These are phyloP conservation scores for Apophysomyces sp. DNA, from an alignment of 371 early-diverging fungal species.

Conservation along the genomic window DNA sequence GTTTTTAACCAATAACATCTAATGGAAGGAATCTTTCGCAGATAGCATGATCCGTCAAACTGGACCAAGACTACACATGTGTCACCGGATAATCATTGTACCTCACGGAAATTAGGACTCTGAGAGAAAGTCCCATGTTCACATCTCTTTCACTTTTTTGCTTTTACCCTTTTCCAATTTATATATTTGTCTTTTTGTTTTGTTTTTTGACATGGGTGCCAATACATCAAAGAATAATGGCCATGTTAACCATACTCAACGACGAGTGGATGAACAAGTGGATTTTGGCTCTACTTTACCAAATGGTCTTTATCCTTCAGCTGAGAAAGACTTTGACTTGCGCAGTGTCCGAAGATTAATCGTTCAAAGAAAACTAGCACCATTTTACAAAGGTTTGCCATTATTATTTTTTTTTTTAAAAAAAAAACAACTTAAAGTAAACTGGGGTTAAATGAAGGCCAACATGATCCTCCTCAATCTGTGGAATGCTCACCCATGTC, in stretches of 20 bases:
- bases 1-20: too few species aligned
- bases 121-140: too few species aligned
- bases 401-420: neutral
- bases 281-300: slow-evolving; percentile 63
- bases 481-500: slow-evolving; percentile 23
- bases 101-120: too few species aligned
- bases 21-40: too few species aligned
- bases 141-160: too few species aligned
- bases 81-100: too few species aligned
- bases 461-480: slow-evolving; percentile 41
- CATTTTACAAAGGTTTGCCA: slow-evolving; percentile 1
- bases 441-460: slow-evolving; percentile 21
- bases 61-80: too few species aligned
- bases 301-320: slow-evolving; percentile 59
- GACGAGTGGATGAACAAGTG: slow-evolving; percentile 20
- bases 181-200: too few species aligned
- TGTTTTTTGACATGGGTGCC: too few species aligned
- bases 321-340: slow-evolving; percentile 68
- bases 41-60: too few species aligned
- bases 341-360: slow-evolving; percentile 58
- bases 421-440: neutral
- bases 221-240: neutral
- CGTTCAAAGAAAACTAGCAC: slow-evolving; percentile 7
- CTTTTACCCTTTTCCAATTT: too few species aligned
- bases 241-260: neutral